Evolutionary conservation across 106 monocot species (phyloP).

Genomic region (Acorus gramineus): DNA sequence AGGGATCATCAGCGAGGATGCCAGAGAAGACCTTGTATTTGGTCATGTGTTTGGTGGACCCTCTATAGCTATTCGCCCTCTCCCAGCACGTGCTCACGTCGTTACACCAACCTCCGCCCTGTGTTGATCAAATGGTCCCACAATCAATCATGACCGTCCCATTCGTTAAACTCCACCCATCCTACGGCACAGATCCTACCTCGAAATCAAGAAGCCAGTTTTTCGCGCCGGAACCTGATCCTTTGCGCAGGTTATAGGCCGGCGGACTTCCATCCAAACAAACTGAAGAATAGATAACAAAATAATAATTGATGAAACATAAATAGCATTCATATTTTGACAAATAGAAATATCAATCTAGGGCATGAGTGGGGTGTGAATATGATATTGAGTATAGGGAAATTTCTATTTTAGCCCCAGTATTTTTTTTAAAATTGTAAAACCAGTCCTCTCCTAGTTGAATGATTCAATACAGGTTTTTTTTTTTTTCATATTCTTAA

Average conservation of each 20-base stretch:
- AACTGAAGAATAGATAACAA: conserved; percentile 22
- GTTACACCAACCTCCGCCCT: conserved; percentile 95
- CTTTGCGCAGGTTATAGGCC: conserved; percentile 62
- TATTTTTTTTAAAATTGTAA: too few species aligned
- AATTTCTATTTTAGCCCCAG: too few species aligned
- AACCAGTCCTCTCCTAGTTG: too few species aligned
- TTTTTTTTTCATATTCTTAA: too few species aligned
- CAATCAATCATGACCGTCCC: too few species aligned
- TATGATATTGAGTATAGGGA: too few species aligned
- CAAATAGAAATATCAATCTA: not conserved
- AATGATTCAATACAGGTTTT: too few species aligned
- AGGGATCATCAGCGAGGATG: conserved; percentile 46
- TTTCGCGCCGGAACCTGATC: conserved; percentile 29
- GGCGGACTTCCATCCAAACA: conserved; percentile 80
- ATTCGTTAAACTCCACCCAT: not conserved
- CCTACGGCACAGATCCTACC: conserved; percentile 8
- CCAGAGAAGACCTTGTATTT: conserved; percentile 55
- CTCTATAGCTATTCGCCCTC: conserved; percentile 39
- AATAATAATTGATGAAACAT: not conserved
- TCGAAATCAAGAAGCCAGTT: conserved; percentile 86
- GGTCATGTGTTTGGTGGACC: conserved; percentile 60
- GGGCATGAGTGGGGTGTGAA: too few species aligned
- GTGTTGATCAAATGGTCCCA: too few species aligned
- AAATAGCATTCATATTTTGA: not conserved
- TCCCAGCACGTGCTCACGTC: conserved; percentile 45